Conservation (phyloP, 345 rosid genomes). For the Eutrema heterophyllum region DNA sequence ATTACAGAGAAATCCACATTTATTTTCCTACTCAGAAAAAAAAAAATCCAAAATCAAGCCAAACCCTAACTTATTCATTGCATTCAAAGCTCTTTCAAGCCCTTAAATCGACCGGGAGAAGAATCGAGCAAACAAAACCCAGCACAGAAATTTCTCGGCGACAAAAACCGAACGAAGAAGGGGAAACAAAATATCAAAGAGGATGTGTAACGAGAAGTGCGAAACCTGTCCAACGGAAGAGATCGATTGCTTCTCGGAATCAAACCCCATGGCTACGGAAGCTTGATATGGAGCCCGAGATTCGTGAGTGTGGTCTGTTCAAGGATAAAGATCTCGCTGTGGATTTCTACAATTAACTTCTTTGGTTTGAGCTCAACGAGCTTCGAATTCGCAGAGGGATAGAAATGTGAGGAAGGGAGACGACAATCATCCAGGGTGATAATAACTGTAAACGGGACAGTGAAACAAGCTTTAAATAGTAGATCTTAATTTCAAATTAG, state of each 20-base stretch:
- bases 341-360: background rate
- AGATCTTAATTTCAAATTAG: constrained; percentile 25
- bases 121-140: constrained; percentile 5
- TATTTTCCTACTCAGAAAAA: background rate
- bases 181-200: background rate
- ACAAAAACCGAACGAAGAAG: background rate
- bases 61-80: background rate
- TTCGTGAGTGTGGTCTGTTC: background rate
- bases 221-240: constrained; percentile 46
- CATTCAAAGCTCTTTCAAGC: background rate
- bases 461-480: constrained; percentile 14
- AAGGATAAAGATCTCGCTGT: background rate
- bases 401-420: constrained; percentile 21
- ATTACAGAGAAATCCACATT: background rate
- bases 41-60: background rate
- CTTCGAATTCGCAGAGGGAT: constrained; percentile 4
- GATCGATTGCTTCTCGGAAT: constrained; percentile 40
- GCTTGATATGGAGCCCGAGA: constrained; percentile 17
- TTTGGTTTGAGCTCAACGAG: constrained; percentile 1
- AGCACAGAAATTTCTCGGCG: background rate
- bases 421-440: constrained; percentile 4
- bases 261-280: constrained; percentile 44
- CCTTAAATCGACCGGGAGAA: background rate
- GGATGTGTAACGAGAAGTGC: background rate
- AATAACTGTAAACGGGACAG: background rate